phyloP scores from a whole-genome alignment of 768 basidiomycete species.

The Multifurca ochricompacta region DNA sequence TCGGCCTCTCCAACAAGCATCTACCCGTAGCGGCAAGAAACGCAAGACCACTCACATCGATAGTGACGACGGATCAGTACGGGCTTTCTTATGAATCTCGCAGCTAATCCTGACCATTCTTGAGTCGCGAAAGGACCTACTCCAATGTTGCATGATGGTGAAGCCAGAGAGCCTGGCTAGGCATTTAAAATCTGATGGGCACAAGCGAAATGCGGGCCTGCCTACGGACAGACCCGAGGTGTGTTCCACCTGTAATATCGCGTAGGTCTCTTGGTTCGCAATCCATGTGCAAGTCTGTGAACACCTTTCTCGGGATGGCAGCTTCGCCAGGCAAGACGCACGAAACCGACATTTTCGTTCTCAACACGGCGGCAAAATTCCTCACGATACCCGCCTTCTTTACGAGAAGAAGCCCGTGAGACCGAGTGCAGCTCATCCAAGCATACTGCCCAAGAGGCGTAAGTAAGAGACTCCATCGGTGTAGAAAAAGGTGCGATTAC shows the following conservation, averaged over 20 bases:
- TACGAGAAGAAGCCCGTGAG: not conserved
- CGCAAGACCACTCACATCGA: not conserved
- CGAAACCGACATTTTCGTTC: conserved; percentile 17
- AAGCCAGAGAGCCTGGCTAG: conserved; percentile 16
- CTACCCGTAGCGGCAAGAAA: not conserved
- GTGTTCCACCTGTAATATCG: conserved; percentile 14
- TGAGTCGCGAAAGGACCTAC: not conserved
- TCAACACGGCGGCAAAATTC: not conserved
- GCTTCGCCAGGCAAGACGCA: conserved; percentile 16
- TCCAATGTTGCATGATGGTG: conserved; percentile 14
- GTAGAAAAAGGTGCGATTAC: conserved; percentile 5
- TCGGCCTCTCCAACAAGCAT: not conserved
- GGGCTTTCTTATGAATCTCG: not conserved
- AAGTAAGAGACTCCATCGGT: conserved; percentile 2
- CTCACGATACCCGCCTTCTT: not conserved
- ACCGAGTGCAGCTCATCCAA: conserved; percentile 12
- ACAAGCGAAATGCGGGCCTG: conserved; percentile 15
- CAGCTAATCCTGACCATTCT: not conserved
- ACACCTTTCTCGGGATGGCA: not conserved
- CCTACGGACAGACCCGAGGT: conserved; percentile 12
- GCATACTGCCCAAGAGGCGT: conserved; percentile 6
- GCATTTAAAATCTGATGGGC: conserved; percentile 14
- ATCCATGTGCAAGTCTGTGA: not conserved
- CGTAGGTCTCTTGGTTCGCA: conserved; percentile 2
- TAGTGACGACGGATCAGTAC: conserved; percentile 1